Percentiles rank a stretch among this genome's conserved stretches.
Evolutionary conservation across 2,329 filamentous ascomycete genomes (phyloP).

Genomic region (Epichloe scottii): DNA sequence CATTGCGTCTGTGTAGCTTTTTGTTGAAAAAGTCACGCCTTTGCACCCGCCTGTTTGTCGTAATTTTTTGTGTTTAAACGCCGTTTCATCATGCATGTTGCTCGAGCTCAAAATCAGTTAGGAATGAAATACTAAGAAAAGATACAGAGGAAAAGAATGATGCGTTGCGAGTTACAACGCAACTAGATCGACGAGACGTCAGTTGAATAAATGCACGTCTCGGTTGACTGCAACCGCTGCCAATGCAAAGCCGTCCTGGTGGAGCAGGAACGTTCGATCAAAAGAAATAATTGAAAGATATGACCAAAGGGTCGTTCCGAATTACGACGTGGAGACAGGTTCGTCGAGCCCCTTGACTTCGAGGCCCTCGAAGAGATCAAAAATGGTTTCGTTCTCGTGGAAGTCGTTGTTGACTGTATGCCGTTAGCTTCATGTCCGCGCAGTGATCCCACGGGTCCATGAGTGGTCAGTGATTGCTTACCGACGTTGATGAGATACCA

Average conservation of each 20-base stretch:
- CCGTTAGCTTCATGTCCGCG: background rate
- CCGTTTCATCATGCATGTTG: slow-evolving; percentile 5
- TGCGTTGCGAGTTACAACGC: background rate
- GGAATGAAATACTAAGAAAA: slow-evolving; percentile 11
- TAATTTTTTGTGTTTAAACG: slow-evolving; percentile 5
- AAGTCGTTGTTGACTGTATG: slow-evolving; percentile 91
- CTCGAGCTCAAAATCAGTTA: background rate
- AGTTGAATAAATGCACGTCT: slow-evolving; percentile 7
- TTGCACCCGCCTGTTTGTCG: slow-evolving; percentile 9
- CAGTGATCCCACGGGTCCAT: background rate
- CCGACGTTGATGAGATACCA: slow-evolving; percentile 96
- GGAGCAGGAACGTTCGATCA: slow-evolving; percentile 5
- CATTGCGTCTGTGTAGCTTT: slow-evolving; percentile 20
- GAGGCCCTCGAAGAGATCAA: slow-evolving; percentile 73
- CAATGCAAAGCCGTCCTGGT: slow-evolving; percentile 7
- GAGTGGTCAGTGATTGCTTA: slow-evolving; percentile 31
- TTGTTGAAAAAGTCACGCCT: slow-evolving; percentile 29
- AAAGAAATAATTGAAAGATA: background rate
- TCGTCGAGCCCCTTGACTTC: slow-evolving; percentile 51
- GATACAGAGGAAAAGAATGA: slow-evolving; percentile 2
- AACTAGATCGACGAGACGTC: background rate
- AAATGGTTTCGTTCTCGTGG: slow-evolving; percentile 70
- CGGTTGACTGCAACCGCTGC: slow-evolving; percentile 4
- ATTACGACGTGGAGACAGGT: slow-evolving; percentile 9
- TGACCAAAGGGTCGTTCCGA: background rate